These are phyloP conservation scores for Mallotus japonicus DNA, from an alignment of 441 rosid genomes.

Conservation along the genomic window DNA sequence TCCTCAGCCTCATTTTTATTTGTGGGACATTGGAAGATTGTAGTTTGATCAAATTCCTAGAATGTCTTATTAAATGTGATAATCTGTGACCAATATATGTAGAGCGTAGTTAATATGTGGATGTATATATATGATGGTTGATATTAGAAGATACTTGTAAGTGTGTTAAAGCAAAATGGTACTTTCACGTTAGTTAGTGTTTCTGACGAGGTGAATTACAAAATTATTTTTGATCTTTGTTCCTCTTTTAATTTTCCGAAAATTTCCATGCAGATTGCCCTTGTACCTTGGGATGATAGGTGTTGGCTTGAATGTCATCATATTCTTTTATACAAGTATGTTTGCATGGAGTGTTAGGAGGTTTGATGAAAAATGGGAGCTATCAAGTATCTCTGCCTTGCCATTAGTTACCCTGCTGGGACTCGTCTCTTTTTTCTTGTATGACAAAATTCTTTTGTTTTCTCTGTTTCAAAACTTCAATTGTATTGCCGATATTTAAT, in stretches of 20 bases:
- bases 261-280: constrained; percentile 64
- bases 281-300: constrained; percentile 76
- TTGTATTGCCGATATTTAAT: constrained; percentile 12
- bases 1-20: not conserved
- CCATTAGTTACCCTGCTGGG: constrained; percentile 87
- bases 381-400: constrained; percentile 67
- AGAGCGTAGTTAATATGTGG: not conserved
- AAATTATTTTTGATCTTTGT: constrained; percentile 2
- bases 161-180: not conserved
- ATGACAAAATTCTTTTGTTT: constrained; percentile 34
- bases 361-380: constrained; percentile 91
- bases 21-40: not conserved
- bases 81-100: not conserved
- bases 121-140: constrained; percentile 7
- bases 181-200: not conserved
- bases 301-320: constrained; percentile 57
- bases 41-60: not conserved
- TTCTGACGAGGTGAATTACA: constrained; percentile 9
- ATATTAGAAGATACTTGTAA: not conserved
- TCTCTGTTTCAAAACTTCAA: constrained; percentile 13
- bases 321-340: constrained; percentile 80
- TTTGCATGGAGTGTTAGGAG: constrained; percentile 77
- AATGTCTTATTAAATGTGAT: not conserved
- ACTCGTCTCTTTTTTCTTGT: constrained; percentile 82
- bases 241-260: constrained; percentile 8